Conservation (phyloP, 2,329 filamentous ascomycete genomes). For the Colletotrichum chlorophyti region DNA sequence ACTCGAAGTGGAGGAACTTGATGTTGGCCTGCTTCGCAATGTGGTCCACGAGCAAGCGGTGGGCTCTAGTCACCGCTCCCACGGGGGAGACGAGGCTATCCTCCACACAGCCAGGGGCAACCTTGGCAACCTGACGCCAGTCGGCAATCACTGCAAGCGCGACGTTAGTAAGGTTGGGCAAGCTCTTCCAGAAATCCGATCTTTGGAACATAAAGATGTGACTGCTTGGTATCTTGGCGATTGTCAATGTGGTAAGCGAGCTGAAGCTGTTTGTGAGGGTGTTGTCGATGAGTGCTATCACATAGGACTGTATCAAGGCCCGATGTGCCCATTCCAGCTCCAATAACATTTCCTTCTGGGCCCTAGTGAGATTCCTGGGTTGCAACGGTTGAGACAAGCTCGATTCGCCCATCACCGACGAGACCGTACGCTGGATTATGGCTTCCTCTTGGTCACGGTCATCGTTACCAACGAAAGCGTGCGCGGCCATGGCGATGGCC, state of each 20-base stretch:
- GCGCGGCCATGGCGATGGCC: background rate
- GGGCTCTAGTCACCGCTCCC: slow-evolving; percentile 57
- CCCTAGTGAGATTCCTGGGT: slow-evolving; percentile 61
- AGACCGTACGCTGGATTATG: slow-evolving; percentile 6
- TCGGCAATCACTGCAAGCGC: slow-evolving; percentile 69
- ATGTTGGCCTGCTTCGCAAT: slow-evolving; percentile 58
- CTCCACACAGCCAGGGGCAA: slow-evolving; percentile 56
- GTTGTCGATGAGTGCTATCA: slow-evolving; percentile 70
- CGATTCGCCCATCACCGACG: slow-evolving; percentile 20
- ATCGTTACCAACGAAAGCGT: no score
- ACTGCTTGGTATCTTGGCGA: slow-evolving; percentile 69
- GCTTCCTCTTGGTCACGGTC: no score
- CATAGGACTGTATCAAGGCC: slow-evolving; percentile 72
- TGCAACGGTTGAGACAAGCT: slow-evolving; percentile 46
- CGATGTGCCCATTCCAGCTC: slow-evolving; percentile 74
- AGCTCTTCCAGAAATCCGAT: slow-evolving; percentile 65
- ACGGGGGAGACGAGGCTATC: slow-evolving; percentile 57
- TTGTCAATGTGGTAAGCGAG: slow-evolving; percentile 63
- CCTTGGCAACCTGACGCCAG: slow-evolving; percentile 66
- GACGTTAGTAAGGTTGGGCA: slow-evolving; percentile 61
- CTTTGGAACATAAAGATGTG: slow-evolving; percentile 63
- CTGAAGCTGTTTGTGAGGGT: slow-evolving; percentile 51
- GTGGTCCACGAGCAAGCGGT: slow-evolving; percentile 56
- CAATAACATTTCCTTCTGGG: slow-evolving; percentile 73
- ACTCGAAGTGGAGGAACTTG: slow-evolving; percentile 68